These are phyloP conservation scores for cucumber (Cucumis sativus) DNA, from an alignment of 306 rosid species.

Conservation along the genomic window DNA sequence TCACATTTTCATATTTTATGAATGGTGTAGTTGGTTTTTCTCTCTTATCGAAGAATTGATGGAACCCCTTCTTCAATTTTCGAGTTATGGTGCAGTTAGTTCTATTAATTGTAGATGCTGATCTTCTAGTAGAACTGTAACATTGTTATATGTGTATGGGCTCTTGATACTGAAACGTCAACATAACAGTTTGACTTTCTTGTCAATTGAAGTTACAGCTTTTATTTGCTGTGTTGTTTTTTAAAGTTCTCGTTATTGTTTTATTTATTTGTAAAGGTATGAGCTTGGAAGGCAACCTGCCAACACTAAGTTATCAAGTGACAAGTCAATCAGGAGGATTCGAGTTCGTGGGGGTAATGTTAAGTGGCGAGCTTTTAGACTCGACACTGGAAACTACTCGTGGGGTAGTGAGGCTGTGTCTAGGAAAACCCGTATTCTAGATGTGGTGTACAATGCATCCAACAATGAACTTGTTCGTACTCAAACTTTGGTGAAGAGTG, in stretches of 20 bases:
- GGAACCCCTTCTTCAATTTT: background rate
- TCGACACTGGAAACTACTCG: background rate
- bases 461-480: slow-evolving; percentile 6
- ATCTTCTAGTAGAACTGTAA: background rate
- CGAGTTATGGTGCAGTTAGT: no score
- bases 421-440: slow-evolving; percentile 3
- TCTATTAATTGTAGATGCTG: background rate
- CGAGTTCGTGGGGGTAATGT: slow-evolving; percentile 6
- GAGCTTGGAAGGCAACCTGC: slow-evolving; percentile 7
- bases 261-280: background rate
- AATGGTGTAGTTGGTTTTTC: background rate
- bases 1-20: background rate
- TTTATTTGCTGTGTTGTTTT: background rate
- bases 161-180: background rate
- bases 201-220: no score
- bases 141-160: background rate
- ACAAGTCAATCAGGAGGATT: background rate
- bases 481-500: slow-evolving; percentile 6
- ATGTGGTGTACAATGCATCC: slow-evolving; percentile 1
- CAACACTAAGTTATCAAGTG: slow-evolving; percentile 1
- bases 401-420: slow-evolving; percentile 7
- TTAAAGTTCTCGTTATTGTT: background rate
- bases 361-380: slow-evolving; percentile 6
- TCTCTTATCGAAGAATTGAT: background rate
- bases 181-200: background rate